These are phyloP conservation scores for Monosporascus sp. DNA, from an alignment of 2,329 filamentous ascomycete species.

Conservation along the genomic window DNA sequence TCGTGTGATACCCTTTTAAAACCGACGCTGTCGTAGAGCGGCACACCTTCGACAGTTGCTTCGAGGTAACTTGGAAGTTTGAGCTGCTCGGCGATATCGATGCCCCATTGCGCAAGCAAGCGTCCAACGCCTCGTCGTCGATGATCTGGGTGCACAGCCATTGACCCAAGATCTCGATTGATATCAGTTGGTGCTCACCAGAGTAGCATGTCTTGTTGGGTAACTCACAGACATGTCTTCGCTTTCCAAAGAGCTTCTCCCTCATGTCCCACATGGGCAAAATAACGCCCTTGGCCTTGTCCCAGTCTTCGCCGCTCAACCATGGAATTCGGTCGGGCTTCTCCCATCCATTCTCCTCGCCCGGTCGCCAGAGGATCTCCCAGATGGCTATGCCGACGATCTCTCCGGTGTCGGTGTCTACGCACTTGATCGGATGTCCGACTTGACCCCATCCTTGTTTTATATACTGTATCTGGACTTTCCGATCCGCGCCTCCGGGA, in stretches of 20 bases:
- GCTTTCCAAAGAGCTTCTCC: conserved; percentile 19
- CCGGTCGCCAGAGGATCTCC: conserved; percentile 20
- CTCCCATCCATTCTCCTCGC: conserved; percentile 14
- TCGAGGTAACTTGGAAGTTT: conserved; percentile 19
- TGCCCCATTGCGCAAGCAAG: conserved; percentile 18
- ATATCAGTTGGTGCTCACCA: background rate
- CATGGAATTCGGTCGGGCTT: conserved; percentile 15
- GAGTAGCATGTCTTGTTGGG: background rate
- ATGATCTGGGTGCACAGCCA: conserved; percentile 19
- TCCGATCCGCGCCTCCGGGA: conserved; percentile 10
- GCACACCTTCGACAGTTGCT: conserved; percentile 9
- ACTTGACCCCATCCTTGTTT: conserved; percentile 7
- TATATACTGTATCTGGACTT: conserved; percentile 8
- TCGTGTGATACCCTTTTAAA: conserved; percentile 16
- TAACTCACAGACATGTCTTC: conserved; percentile 18
- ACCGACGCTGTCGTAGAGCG: conserved; percentile 13
- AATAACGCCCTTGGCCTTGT: conserved; percentile 14
- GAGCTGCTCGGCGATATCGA: conserved; percentile 16
- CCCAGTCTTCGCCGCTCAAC: conserved; percentile 15
- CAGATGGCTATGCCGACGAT: conserved; percentile 22
- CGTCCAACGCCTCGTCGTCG: conserved; percentile 16
- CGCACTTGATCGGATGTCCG: conserved; percentile 18
- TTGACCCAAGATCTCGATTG: conserved; percentile 16
- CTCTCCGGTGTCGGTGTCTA: conserved; percentile 17
- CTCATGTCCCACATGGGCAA: conserved; percentile 17